Evolutionary conservation across 2,329 filamentous ascomycete genomes (phyloP), one percentile per base, ranked within the genome.

Genomic region (Cladosporium sp.): DNA sequence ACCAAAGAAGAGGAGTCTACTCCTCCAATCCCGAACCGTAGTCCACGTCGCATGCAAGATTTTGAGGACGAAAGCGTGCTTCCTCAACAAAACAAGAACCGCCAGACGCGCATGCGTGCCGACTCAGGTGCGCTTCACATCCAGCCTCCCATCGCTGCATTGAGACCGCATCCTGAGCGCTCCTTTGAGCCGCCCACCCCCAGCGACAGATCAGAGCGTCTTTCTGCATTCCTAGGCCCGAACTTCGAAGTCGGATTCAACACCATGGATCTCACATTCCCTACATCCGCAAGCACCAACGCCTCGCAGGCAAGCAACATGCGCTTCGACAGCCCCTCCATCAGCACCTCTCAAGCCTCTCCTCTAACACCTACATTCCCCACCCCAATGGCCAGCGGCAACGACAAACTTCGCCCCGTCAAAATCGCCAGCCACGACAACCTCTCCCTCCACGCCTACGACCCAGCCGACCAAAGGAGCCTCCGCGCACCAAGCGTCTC

Each of bases 291-390:
- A 8, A 27, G 45, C 39, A 50, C 40, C 9, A 50, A 18, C 39
- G 25, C 47, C 25, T 50, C 47, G 9, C 47, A 43, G 12, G 32
- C n/a, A 38, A 50, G 47, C 16, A 50, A 36, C 16, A 30, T 29
- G 25, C 47, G 39, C 32, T 43, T 29, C 39, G 47, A 50, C 39
- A 50, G 47, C 25, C 57, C 50, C n/a, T 60, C 41, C 15, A 53
- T 39, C 54, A 51, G 43, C 36, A 60, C 20, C 48, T 59, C 7
- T 60, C 59, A 39, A 55, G 59, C 33, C 47, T 64, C 39, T 53
- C 59, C 15, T 53, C 60, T 5, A 57, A 62, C 27, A 30, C 36
- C 53, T 22, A 46, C 48, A 19, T 46, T 61, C 12, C 59, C 46
- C 12, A 45, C 41, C 6, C 22, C 47, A 12, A 7, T 52, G 12